Base-by-base conservation (phyloP, 495 filamentous ascomycete genomes). In the Xylaria scruposa region DNA sequence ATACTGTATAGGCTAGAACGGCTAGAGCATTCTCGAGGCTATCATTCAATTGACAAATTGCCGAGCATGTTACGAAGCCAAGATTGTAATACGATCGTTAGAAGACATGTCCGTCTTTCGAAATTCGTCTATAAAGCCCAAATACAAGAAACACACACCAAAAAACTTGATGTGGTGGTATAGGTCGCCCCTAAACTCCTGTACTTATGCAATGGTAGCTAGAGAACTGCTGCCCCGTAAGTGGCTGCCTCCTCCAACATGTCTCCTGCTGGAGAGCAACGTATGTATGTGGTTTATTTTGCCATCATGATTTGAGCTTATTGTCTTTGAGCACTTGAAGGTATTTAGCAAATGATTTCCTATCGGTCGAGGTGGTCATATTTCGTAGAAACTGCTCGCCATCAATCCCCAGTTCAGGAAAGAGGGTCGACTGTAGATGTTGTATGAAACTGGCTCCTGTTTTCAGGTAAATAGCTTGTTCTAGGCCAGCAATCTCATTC, bases 401-500 rank as follows among this genome's bases (percentile, higher is more conserved):
- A 61, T 86, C 83, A 21, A 84, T 80, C 3, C 85, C 84, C 38
- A 88, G 68, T 36, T 75, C 74, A 3, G 86, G 84, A 75, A 89
- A 87, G 36, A 86, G 83, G 1, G 83, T 80, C 5, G 74, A 75
- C 65, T 85, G 85, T 24, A 88, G 71, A 62, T 88, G 83, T 9
- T 80, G 77, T 49, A 88, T 77, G 70, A 88, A 89, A 60, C 72
- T 73, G 24, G 85, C 86, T 33, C 95, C 95, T 21, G 93, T 93
- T 83, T 98, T 99, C 71, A 85, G 81, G 78, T 97, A 94, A 67
- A 99, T 94, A 33, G 88, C 91, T 79, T 94, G 91, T 81, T 99
- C 93, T 70, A 99, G 79, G 8, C 81, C 86, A 9, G 92, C 93
- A 47, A 97, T 91, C 81, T 99, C 97, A 67, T 88, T 89, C 29